Base-by-base conservation (phyloP, 352 stramenopile genomes). In the Pythium grandisporangium region DNA sequence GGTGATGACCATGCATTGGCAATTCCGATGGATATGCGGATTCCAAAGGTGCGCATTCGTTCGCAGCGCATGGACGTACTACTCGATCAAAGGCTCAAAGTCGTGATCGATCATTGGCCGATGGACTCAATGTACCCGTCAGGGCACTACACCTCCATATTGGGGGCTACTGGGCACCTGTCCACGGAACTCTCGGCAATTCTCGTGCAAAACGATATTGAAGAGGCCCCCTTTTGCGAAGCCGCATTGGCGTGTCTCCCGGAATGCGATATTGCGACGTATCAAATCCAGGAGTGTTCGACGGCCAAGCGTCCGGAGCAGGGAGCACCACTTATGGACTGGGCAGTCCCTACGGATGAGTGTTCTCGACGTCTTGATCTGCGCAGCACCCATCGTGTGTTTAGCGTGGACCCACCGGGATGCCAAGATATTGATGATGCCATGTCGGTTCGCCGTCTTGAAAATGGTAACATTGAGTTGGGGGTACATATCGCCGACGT, bases 401-500 rank as follows among this genome's bases (percentile, higher is more conserved):
- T 96, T 42, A 95, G 83, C 53, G 76, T 96, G 13, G 84, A 96
- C 30, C 84, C 84, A 8, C 78, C 72, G 1, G 84, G 83, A 0
- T 96, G 84, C 43, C 80, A 93, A 47, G 84, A 96, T 52, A 95
- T 96, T 52, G 84, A 96, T 48, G 84, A 96, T 53, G 80, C 84
- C 30, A 92, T 95, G 78, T 91, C 84, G 12, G 78, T 94, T 27
- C 70, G 66, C 10, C 45, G 48, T 1, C 58, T 95, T 24, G 48
- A 72, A 3, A 93, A 94, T 37, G 84, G 81, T 7, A 85, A 89
- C 46, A 42, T 94, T 14, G 83, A 98, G 46, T 69, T 98, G 4
- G 96, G 95, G 3, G 95, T 99, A 5, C 96, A 99, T 53, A 99
- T 99, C 62, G 96, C 97, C 0, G 97, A 99, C 62, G 97, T 99